phyloP scores from a whole-genome alignment of 1,284 basidiomycete genomes.

The Ceratorhiza oryzae-sativae region DNA sequence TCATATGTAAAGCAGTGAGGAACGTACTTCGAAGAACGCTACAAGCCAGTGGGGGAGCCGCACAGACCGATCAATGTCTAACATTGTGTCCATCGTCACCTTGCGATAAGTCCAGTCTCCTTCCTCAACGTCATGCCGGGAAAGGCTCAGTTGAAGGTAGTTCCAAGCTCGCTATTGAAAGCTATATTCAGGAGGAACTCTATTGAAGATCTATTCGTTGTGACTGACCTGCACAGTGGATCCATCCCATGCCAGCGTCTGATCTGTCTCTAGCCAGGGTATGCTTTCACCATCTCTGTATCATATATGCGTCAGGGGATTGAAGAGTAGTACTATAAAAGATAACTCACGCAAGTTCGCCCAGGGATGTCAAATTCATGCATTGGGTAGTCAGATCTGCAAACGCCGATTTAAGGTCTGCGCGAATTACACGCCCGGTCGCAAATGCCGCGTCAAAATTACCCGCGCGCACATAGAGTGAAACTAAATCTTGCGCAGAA shows the following conservation, averaged over 20 bases:
- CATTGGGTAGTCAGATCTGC: slow-evolving; percentile 80
- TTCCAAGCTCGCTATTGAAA: slow-evolving; percentile 81
- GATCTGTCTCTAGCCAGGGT: slow-evolving; percentile 41
- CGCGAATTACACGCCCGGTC: slow-evolving; percentile 74
- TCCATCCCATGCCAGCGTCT: slow-evolving; percentile 39
- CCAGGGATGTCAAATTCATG: slow-evolving; percentile 69
- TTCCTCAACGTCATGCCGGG: slow-evolving; percentile 76
- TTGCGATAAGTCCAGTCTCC: slow-evolving; percentile 80
- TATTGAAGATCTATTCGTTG: slow-evolving; percentile 56
- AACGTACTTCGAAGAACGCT: slow-evolving; percentile 69
- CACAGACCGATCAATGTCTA: slow-evolving; percentile 67
- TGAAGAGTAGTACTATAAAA: background rate
- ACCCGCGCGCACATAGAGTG: slow-evolving; percentile 80
- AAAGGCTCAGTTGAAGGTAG: slow-evolving; percentile 81
- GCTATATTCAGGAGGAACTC: background rate
- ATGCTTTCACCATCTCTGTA: slow-evolving; percentile 37
- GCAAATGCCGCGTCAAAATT: slow-evolving; percentile 83
- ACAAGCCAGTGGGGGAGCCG: slow-evolving; percentile 84
- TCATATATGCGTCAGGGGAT: background rate
- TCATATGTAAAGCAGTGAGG: background rate
- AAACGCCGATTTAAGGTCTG: slow-evolving; percentile 90
- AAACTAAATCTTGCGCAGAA: slow-evolving; percentile 75
- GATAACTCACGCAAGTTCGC: slow-evolving; percentile 42
- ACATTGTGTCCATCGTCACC: slow-evolving; percentile 75
- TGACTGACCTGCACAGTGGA: slow-evolving; percentile 61